Evolutionary conservation across 148 eudicot species (phyloP).

Genomic region (Vaccinium darrowii): DNA sequence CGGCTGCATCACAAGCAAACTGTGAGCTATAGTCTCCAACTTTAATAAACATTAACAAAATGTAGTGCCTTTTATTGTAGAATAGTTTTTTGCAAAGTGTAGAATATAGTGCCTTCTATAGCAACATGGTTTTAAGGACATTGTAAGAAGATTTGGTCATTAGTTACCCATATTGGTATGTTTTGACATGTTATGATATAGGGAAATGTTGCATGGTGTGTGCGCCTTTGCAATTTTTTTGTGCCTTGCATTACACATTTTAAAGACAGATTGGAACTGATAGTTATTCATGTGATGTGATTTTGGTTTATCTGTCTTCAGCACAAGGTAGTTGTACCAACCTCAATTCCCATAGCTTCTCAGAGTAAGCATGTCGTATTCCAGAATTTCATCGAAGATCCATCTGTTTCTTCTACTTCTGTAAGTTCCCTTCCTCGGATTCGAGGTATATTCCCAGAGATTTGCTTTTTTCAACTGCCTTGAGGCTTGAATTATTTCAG

Average conservation of each 20-base stretch:
- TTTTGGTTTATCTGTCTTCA: slow-evolving; percentile 4
- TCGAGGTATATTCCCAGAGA: too few species aligned
- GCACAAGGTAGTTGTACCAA: slow-evolving; percentile 41
- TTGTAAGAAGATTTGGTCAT: neutral
- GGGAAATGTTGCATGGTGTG: neutral
- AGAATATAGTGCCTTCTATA: neutral
- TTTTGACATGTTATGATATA: neutral
- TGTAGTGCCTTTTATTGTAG: too few species aligned
- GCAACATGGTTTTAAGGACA: neutral
- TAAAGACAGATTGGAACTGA: neutral
- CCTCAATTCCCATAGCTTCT: slow-evolving; percentile 32
- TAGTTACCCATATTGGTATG: neutral
- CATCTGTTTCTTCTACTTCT: slow-evolving; percentile 33
- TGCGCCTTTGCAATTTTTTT: neutral
- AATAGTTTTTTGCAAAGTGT: neutral
- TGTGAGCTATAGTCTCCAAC: neutral
- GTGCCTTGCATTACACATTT: neutral
- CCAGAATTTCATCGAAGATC: slow-evolving; percentile 30
- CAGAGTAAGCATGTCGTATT: slow-evolving; percentile 31
- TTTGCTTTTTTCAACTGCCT: neutral
- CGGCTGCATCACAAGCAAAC: neutral
- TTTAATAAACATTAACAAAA: neutral
- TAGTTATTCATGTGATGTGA: neutral
- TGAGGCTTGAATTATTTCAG: slow-evolving; percentile 5
- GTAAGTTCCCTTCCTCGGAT: slow-evolving; percentile 33